Percentiles rank a stretch among this genome's conserved stretches.
Evolutionary conservation across 768 basidiomycete genomes (phyloP).

Genomic region (Lentinula detonsa): DNA sequence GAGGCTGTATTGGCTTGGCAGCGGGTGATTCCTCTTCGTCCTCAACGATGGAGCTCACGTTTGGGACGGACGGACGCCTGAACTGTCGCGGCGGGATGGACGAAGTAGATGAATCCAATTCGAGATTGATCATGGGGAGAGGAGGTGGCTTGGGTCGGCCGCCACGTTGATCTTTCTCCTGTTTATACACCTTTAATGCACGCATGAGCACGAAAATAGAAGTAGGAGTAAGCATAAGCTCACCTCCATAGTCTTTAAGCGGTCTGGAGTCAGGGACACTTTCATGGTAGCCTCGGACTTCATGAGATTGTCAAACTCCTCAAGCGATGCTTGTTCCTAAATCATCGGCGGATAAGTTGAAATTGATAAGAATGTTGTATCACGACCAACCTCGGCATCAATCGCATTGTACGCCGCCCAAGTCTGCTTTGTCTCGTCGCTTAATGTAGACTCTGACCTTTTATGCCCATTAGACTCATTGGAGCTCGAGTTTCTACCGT

Average conservation of each 20-base stretch:
- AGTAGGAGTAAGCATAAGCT: constrained; percentile 20
- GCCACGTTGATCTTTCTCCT: constrained; percentile 54
- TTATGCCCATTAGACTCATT: constrained; percentile 44
- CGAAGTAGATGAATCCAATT: constrained; percentile 16
- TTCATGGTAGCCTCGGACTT: constrained; percentile 88
- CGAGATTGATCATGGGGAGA: constrained; percentile 28
- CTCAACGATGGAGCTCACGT: constrained; percentile 61
- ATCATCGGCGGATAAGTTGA: constrained; percentile 9
- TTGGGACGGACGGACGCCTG: constrained; percentile 40
- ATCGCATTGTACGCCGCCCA: constrained; percentile 22
- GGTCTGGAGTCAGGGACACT: constrained; percentile 91
- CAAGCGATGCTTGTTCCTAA: constrained; percentile 49
- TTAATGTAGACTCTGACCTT: constrained; percentile 48
- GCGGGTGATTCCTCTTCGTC: constrained; percentile 51
- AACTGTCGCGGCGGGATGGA: constrained; percentile 25
- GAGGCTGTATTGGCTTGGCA: constrained; percentile 22
- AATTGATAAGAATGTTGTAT: not conserved
- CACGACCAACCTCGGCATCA: constrained; percentile 26
- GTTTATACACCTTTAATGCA: constrained; percentile 55
- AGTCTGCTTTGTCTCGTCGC: constrained; percentile 39
- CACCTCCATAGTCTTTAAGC: constrained; percentile 92
- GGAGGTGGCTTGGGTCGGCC: constrained; percentile 29
- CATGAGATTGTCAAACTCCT: constrained; percentile 93
- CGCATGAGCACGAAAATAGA: constrained; percentile 11
- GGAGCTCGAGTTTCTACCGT: constrained; percentile 31